Percentiles rank a stretch among this genome's conserved stretches.
phyloP scores from a whole-genome alignment of 257 asterid species.

The Solanum chilense region DNA sequence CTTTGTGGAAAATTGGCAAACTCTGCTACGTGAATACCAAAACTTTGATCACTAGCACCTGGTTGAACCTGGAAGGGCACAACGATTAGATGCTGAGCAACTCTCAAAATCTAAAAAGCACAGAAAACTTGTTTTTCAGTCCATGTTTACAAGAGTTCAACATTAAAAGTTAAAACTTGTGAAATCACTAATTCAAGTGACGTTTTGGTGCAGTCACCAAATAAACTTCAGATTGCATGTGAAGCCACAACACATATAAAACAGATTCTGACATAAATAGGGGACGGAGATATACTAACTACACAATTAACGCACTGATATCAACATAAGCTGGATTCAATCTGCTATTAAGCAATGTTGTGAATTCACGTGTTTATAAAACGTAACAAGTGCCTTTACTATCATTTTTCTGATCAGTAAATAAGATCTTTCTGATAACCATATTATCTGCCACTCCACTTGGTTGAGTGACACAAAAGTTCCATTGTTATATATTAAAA shows the following conservation, averaged over 20 bases:
- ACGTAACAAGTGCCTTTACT: not conserved
- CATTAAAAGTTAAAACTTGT: not conserved
- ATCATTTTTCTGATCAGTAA: not conserved
- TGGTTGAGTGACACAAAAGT: not conserved
- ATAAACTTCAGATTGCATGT: not conserved
- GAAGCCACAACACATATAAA: not conserved
- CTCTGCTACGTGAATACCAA: slow-evolving; percentile 97
- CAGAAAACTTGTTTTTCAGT: not conserved
- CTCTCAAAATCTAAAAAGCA: not conserved
- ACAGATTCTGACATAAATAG: not conserved
- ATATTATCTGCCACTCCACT: not conserved
- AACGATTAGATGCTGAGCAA: not conserved
- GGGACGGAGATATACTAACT: not conserved
- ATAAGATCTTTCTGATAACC: not conserved
- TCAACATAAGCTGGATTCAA: not conserved
- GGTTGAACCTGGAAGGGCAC: slow-evolving; percentile 63
- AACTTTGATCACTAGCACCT: slow-evolving; percentile 98
- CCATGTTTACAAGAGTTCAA: not conserved
- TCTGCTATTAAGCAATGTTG: not conserved
- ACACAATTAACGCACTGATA: not conserved
- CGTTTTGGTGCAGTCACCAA: not conserved
- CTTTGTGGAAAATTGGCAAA: slow-evolving; percentile 93
- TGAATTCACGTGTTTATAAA: not conserved
- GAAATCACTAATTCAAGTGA: not conserved
- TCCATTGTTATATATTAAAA: not conserved